Percentiles rank a stretch among this genome's conserved stretches.
Conservation (phyloP, 805 yeast genomes). For the Clavispora fructus region DNA sequence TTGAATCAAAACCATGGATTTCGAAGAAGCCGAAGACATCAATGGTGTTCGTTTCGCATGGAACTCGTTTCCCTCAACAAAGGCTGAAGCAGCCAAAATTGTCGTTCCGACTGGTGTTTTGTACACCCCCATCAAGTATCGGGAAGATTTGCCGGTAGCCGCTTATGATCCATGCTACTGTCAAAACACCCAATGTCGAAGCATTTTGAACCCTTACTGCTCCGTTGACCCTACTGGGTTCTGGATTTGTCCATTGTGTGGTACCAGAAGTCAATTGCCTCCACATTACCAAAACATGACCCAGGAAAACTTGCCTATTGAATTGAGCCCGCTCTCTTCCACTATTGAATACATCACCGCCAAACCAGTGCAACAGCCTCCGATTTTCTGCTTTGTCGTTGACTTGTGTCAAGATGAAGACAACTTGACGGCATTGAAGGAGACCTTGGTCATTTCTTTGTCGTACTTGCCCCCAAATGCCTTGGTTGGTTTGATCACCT, state of each 20-base stretch:
- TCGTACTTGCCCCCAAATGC: slow-evolving; percentile 86
- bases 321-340: slow-evolving; percentile 60
- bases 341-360: slow-evolving; percentile 82
- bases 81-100: slow-evolving; percentile 82
- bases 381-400: slow-evolving; percentile 78
- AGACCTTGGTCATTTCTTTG: slow-evolving; percentile 68
- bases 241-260: slow-evolving; percentile 88
- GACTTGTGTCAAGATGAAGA: slow-evolving; percentile 90
- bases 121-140: slow-evolving; percentile 86
- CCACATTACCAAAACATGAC: slow-evolving; percentile 73
- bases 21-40: slow-evolving; percentile 41
- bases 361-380: slow-evolving; percentile 79
- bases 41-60: slow-evolving; percentile 45
- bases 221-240: slow-evolving; percentile 70
- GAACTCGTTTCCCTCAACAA: slow-evolving; percentile 80
- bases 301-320: slow-evolving; percentile 75
- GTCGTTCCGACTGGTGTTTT: slow-evolving; percentile 93
- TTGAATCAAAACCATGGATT: slow-evolving; percentile 23
- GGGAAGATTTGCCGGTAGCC: slow-evolving; percentile 71
- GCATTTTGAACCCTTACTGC: slow-evolving; percentile 83
- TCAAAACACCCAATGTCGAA: slow-evolving; percentile 70
- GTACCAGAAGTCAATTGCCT: slow-evolving; percentile 73
- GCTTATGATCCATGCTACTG: slow-evolving; percentile 84
- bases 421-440: slow-evolving; percentile 77
- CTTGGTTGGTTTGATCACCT: slow-evolving; percentile 80